These are phyloP conservation scores for Gossypioides kirkii DNA, from an alignment of 345 rosid genomes.

Conservation along the genomic window DNA sequence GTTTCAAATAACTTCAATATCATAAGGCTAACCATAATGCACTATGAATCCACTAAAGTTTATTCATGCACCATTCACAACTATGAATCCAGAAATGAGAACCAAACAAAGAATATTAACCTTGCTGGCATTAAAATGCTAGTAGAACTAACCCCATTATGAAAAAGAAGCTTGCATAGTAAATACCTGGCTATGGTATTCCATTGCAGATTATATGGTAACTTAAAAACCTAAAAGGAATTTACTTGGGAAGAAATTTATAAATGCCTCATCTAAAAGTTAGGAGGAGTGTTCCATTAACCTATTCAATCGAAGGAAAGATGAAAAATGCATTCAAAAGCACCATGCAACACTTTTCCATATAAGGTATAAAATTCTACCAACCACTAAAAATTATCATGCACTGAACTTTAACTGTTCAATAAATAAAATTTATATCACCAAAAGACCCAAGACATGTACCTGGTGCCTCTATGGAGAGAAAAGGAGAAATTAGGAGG, in stretches of 20 bases:
- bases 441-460: not conserved
- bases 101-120: not conserved
- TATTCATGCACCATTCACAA: not conserved
- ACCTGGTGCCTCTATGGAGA: not conserved
- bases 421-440: not conserved
- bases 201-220: not conserved
- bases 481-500: not conserved
- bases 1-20: conserved; percentile 1
- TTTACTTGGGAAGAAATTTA: not conserved
- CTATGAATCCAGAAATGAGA: not conserved
- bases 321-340: not conserved
- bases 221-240: not conserved
- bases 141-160: not conserved
- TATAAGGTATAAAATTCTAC: not conserved
- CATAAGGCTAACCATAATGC: not conserved
- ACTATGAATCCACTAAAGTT: not conserved
- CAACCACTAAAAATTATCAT: not conserved
- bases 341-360: not conserved
- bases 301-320: not conserved
- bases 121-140: not conserved
- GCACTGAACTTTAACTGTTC: not conserved
- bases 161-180: not conserved
- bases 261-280: not conserved
- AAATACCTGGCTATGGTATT: not conserved
- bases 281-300: not conserved